Conservation (phyloP, 176 grass and related monocot genomes). For the Eragrostis nindensis region DNA sequence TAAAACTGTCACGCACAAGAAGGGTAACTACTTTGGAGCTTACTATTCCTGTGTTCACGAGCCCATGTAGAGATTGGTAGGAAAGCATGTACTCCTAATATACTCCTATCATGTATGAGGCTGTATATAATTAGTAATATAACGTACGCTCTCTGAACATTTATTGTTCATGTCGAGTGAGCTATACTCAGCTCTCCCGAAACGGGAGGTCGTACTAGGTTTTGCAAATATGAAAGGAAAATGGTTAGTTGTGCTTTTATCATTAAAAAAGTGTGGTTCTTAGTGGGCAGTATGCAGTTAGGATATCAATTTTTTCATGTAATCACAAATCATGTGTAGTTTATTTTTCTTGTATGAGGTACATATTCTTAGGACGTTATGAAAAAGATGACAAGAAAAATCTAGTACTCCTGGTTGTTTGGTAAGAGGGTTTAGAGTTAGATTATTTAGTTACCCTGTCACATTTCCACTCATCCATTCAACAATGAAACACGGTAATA, state of each 20-base stretch:
- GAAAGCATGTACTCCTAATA: no score
- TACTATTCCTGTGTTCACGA: slow-evolving; percentile 1
- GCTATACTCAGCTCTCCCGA: no score
- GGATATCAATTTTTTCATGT: no score
- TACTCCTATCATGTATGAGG: not conserved
- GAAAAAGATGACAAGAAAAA: not conserved
- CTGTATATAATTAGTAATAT: not conserved
- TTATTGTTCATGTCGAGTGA: no score
- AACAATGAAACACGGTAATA: not conserved
- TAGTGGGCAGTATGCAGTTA: not conserved
- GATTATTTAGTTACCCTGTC: not conserved
- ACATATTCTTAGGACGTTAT: not conserved
- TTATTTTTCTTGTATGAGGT: not conserved
- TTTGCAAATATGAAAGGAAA: not conserved
- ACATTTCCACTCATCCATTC: not conserved
- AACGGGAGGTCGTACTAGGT: not conserved
- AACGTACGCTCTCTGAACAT: not conserved
- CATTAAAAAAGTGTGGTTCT: not conserved
- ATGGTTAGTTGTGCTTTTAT: not conserved
- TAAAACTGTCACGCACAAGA: not conserved
- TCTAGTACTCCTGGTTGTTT: not conserved
- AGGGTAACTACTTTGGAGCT: not conserved
- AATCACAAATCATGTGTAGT: not conserved
- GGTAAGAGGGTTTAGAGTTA: not conserved
- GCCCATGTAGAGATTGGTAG: not conserved